Conservation (phyloP, 2,329 filamentous ascomycete genomes). For the Ceratocystis lukuohia region DNA sequence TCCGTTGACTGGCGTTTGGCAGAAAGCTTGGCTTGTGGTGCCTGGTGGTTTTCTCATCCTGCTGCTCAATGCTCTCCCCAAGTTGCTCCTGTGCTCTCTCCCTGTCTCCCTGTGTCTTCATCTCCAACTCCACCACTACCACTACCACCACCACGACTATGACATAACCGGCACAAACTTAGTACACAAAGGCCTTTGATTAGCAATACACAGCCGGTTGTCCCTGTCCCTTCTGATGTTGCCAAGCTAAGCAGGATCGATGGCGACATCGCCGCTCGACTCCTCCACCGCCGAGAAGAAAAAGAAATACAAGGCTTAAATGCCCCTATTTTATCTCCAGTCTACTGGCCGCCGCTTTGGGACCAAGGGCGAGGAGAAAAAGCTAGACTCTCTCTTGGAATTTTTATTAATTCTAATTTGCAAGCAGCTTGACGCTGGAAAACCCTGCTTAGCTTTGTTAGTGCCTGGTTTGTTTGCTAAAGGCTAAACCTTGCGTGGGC, state of each 20-base stretch:
- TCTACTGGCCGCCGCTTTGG: not conserved
- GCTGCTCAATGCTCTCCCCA: not conserved
- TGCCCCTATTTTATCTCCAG: constrained; percentile 1
- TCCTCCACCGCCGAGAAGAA: constrained; percentile 1
- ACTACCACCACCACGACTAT: no score
- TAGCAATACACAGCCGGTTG: no score
- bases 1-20: not conserved
- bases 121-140: no score
- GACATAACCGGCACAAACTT: no score
- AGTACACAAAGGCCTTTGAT: no score
- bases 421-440: not conserved
- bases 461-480: not conserved
- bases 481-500: not conserved
- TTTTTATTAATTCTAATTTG: not conserved
- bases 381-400: no score
- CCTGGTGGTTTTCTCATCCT: not conserved
- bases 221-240: not conserved
- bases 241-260: constrained; percentile 20
- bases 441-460: constrained; percentile 1
- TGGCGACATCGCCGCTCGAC: constrained; percentile 24
- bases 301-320: not conserved
- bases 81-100: not conserved
- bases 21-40: not conserved
- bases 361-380: not conserved
- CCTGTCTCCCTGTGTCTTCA: no score